phyloP scores from a whole-genome alignment of 2,329 filamentous ascomycete species.

The Acephala macrosclerotiorum region DNA sequence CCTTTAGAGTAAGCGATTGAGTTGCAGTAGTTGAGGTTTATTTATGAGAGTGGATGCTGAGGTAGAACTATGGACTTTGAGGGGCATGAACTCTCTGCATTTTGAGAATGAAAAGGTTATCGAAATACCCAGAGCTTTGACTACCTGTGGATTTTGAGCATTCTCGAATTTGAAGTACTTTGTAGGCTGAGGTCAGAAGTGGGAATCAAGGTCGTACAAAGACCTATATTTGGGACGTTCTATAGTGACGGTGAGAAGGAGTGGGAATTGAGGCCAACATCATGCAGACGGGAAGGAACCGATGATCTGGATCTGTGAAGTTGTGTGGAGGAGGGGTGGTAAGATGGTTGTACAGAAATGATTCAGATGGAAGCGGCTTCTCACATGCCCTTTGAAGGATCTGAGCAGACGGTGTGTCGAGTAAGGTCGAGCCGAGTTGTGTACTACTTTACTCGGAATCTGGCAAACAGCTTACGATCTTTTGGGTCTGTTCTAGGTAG shows the following conservation, averaged over 20 bases:
- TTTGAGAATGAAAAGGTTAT: too few relatives aligned
- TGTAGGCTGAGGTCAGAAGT: background rate
- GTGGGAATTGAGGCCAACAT: background rate
- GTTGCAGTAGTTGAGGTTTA: too few relatives aligned
- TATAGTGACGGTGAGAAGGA: background rate
- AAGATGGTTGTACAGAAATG: background rate
- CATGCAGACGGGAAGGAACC: slow-evolving; percentile 9
- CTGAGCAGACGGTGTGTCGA: background rate
- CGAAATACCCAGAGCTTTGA: too few relatives aligned
- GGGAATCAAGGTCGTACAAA: background rate
- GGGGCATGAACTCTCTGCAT: too few relatives aligned
- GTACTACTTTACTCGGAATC: background rate
- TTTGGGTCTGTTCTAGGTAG: too few relatives aligned
- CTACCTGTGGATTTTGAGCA: too few relatives aligned
- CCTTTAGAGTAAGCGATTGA: too few relatives aligned
- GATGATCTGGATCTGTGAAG: background rate
- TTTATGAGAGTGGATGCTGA: too few relatives aligned
- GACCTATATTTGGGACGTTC: background rate
- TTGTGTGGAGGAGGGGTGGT: background rate
- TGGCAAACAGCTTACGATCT: too few relatives aligned
- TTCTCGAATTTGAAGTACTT: too few relatives aligned
- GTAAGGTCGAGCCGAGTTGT: background rate
- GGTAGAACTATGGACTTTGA: too few relatives aligned
- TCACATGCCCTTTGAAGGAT: background rate
- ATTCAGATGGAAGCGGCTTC: background rate